A percentile compares a stretch with the other conserved stretches of the same genome.
phyloP scores from a whole-genome alignment of 2,329 filamentous ascomycete species.

The Alternaria sp. region DNA sequence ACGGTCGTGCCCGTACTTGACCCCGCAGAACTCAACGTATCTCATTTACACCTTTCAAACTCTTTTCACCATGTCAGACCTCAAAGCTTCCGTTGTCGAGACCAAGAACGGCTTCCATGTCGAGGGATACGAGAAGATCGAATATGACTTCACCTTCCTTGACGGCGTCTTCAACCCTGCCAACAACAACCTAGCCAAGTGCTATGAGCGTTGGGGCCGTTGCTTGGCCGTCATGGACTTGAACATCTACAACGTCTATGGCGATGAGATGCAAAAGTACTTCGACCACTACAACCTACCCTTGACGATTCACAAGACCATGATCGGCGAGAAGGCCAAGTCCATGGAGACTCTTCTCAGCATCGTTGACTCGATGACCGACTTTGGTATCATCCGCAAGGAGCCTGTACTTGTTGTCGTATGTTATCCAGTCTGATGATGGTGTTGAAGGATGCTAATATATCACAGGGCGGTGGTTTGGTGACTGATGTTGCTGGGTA shows the following conservation, averaged over 20 bases:
- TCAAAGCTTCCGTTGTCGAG: slow-evolving; percentile 69
- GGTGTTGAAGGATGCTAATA: slow-evolving; percentile 16
- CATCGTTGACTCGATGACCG: slow-evolving; percentile 78
- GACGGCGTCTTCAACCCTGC: slow-evolving; percentile 71
- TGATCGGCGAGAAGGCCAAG: slow-evolving; percentile 80
- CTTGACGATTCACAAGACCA: slow-evolving; percentile 74
- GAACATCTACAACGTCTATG: slow-evolving; percentile 76
- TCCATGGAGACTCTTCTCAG: slow-evolving; percentile 73
- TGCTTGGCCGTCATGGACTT: slow-evolving; percentile 74
- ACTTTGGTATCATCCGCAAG: slow-evolving; percentile 75
- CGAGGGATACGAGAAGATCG: slow-evolving; percentile 78
- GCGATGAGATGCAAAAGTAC: slow-evolving; percentile 71
- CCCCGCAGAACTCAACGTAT: slow-evolving; percentile 36
- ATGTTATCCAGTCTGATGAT: slow-evolving; percentile 17
- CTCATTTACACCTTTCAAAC: slow-evolving; percentile 23
- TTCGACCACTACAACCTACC: slow-evolving; percentile 71
- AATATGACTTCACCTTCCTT: slow-evolving; percentile 78
- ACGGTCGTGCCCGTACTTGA: slow-evolving; percentile 18
- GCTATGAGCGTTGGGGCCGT: slow-evolving; percentile 71
- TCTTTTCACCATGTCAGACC: slow-evolving; percentile 69
- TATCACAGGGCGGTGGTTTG: slow-evolving; percentile 52
- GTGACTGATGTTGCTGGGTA: slow-evolving; percentile 69
- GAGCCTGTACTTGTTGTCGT: slow-evolving; percentile 51
- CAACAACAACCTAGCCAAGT: slow-evolving; percentile 70
- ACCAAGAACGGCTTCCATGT: slow-evolving; percentile 74